Base-by-base conservation (phyloP, 176 grass and related monocot genomes). In the Triticum dicoccoides region DNA sequence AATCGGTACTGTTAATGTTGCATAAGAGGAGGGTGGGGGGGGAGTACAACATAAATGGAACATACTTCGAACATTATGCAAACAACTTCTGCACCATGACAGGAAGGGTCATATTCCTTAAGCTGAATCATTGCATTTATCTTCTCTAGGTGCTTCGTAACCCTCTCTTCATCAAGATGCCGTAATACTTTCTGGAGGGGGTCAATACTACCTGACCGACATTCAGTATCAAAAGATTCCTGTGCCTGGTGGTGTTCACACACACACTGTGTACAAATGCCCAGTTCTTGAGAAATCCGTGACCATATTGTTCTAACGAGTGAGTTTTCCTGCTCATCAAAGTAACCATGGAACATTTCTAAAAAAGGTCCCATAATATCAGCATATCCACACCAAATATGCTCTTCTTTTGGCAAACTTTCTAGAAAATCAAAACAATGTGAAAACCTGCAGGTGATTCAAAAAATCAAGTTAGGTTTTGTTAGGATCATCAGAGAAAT, bases 31-130 rank as follows among this genome's bases (percentile, higher is more conserved):
- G 33, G 76, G 29, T 30, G 29, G 29, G 29, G 29, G 29, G 72
- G 39, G 47, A 59, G 12, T 20, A 20, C 64, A 20, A 20, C 29
- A 78, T 8, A 77, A 76, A 91, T 35, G 63, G 34, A 87, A 79
- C 82, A 83, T 95, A 97, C 95, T 92, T 98, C 93, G 15, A 96
- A 98, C 96, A 98, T 94, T 64, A 98, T 49, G 71, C 84, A 88
- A 77, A 98, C 84, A 87, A 98, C 88, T 86, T 92, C 85, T 69
- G 79, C 58, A 41, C 87, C 83, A 76, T 93, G 86, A 44, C 65
- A 82, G 66, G 79, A 77, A 76, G 92, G 91, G 41, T 96, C 77
- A 65, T 94, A 98, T 32, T 98, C 80, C 25, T 88, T 92, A 39
- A 77, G 24, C 30, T 64, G 86, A 23, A 95, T 77, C 80, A 83